Base-by-base conservation (phyloP, 108 stramenopile genomes). In the Schizochytrium sp. region DNA sequence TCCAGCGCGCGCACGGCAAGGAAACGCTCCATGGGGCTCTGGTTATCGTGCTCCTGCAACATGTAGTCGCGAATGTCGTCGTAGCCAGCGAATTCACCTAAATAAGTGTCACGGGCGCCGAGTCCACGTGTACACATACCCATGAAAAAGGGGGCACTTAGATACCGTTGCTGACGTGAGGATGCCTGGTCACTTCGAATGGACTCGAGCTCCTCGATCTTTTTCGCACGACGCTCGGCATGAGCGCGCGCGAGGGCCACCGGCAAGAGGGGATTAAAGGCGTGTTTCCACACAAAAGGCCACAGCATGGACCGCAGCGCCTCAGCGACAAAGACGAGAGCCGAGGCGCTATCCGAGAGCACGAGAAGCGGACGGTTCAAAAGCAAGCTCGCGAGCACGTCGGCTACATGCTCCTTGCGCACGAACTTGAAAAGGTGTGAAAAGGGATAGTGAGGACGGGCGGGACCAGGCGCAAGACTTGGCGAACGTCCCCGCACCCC, bases 221-320 rank as follows among this genome's bases (percentile, higher is more conserved):
- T 47, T 28, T 83, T 23, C n/a, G 76, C 76, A 12, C 76, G 76
- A 18, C n/a, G 45, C 28, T 83, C 76, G 6, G 76, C 76, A 34
- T 25, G 48, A n/a, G 76, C 45, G n/a, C 76, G 19, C 2, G 48
- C 45, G 23, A 83, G 51, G 0, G 76, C 23, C 6, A 83, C 48
- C 45, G 76, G 76, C 76, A 83, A 34, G 12, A 53, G 23, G 0
- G 76, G 76, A 28, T 83, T 53, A 1, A 21, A 83, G 18, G 45
- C 3, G 76, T 83, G 76, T 45, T 83, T 83, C 76, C 76, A 83
- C 48, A 83, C 76, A 83, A 83, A 83, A 34, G 76, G 76, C 76
- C 76, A 83, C 45, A 83, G 76, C 76, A 83, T 12, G 44, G 76
- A 47, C 6, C 76, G 76, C 25, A 83, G 51, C n/a, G 76, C 45